Percentiles rank a stretch among this genome's conserved stretches.
Conservation (phyloP, 2,329 filamentous ascomycete genomes). For the Metarhizium robertsii region DNA sequence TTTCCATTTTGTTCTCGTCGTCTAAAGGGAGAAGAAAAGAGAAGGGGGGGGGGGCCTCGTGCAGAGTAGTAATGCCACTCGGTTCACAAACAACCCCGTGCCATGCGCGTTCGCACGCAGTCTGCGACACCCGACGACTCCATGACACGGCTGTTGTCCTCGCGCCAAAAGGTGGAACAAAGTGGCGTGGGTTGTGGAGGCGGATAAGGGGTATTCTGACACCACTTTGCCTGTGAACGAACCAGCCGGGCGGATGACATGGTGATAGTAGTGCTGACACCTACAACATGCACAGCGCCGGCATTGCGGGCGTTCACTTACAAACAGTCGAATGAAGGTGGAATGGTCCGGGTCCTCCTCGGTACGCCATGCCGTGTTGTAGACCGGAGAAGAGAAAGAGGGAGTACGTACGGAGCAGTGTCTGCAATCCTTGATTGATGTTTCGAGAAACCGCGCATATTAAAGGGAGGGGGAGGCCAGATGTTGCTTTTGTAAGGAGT, state of each 20-base stretch:
- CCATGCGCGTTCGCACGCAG: background rate
- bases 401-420: too few relatives aligned
- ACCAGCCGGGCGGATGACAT: background rate
- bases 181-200: background rate
- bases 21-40: too few relatives aligned
- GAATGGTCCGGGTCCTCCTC: background rate
- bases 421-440: too few relatives aligned
- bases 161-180: background rate
- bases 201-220: background rate
- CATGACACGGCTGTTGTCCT: background rate
- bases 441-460: too few relatives aligned
- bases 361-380: too few relatives aligned
- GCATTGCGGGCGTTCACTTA: background rate
- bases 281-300: background rate
- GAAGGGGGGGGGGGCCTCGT: too few relatives aligned
- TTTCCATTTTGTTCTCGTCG: too few relatives aligned
- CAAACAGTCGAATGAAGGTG: background rate
- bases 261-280: background rate
- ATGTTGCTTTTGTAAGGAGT: too few relatives aligned
- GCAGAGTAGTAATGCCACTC: background rate
- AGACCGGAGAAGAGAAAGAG: too few relatives aligned
- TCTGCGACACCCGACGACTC: background rate
- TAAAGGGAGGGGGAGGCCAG: too few relatives aligned
- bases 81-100: background rate
- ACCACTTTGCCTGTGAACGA: background rate